Conservation (phyloP, 805 yeast genomes). For the Ogataea siamensis region DNA sequence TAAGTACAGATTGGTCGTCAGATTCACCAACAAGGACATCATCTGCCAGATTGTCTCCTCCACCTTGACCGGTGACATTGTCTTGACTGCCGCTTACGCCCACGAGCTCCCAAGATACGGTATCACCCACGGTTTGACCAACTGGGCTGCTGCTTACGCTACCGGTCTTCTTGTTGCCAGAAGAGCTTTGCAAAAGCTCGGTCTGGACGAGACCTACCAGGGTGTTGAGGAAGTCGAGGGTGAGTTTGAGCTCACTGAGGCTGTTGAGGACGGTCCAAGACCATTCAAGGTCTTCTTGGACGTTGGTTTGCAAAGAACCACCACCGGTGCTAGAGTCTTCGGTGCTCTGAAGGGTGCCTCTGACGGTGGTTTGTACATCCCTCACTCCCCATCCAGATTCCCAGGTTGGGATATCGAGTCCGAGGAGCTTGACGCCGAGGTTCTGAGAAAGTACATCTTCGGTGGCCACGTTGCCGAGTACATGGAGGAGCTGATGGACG, state of each 20-base stretch:
- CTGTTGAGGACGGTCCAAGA: slow-evolving; percentile 98
- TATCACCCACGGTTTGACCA: slow-evolving; percentile 96
- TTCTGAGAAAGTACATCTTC: slow-evolving; percentile 97
- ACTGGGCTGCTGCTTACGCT: slow-evolving; percentile 99
- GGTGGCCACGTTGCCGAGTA: slow-evolving; percentile 99
- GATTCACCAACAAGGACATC: slow-evolving; percentile 99
- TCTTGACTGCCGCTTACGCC: slow-evolving; percentile 96
- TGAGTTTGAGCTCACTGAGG: slow-evolving; percentile 97
- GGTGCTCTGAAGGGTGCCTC: slow-evolving; percentile 99
- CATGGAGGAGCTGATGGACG: slow-evolving; percentile 99
- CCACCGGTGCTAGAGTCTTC: slow-evolving; percentile 99
- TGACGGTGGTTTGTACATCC: slow-evolving; percentile 99
- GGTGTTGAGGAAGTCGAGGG: slow-evolving; percentile 99
- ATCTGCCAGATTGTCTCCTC: slow-evolving; percentile 97
- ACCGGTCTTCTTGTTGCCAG: slow-evolving; percentile 98
- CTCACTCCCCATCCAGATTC: slow-evolving; percentile 99
- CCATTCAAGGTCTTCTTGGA: slow-evolving; percentile 99
- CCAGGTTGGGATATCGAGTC: slow-evolving; percentile 99
- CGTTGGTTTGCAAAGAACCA: slow-evolving; percentile 99
- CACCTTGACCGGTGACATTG: slow-evolving; percentile 95
- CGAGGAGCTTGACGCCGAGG: slow-evolving; percentile 97
- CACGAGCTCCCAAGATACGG: slow-evolving; percentile 99
- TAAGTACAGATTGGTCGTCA: slow-evolving; percentile 98
- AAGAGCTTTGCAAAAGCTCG: slow-evolving; percentile 97
- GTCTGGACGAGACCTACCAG: slow-evolving; percentile 94